Base-by-base conservation (phyloP, 805 yeast species). In the Candida sphagnicola region DNA sequence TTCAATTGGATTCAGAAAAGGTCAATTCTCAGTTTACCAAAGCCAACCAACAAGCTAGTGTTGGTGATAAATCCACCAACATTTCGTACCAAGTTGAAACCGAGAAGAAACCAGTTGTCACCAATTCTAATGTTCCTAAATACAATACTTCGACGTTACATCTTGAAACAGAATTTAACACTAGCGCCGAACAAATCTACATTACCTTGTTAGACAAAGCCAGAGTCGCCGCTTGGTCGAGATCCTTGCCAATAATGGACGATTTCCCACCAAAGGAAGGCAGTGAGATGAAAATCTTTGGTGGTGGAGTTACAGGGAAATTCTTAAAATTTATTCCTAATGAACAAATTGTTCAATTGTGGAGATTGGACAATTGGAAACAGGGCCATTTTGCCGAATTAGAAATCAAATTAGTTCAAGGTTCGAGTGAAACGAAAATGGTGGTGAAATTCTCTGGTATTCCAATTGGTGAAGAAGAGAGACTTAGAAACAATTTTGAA, bases 381-480 rank as follows among this genome's bases (percentile, higher is more conserved):
- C 62, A 64, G n/a, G 95, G 85, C 26, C 93, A 87, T 59, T 82
- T 54, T 56, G 93, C 97, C 1, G 70, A 69, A 3, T 66, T 93
- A 50, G 71, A 70, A 16, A 74, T 91, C 48, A 70, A 65, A 28
- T 76, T 93, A 48, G 77, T 77, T 41, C 87, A 87, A 56, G 93
- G 91, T 19, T 74, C 77, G n/a, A 76, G 85, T 31, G 97, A 89
- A 51, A 93, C 99, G 3, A 79, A 75, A 42, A 70, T 90, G 66
- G 78, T 79, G 43, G 88, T 89, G 14, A 68, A 73, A 31, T 88
- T 91, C 78, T 70, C 78, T 13, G 97, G 97, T 12, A 83, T 93
- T 35, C 99, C 99, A 13, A 72, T 91, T 28, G 99, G 98, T 11
- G 95, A 93, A 58, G 98, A 93, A 56, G 93, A 95, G 52, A 64